These are phyloP conservation scores for Hypoxylon sp. DNA, from an alignment of 2,329 filamentous ascomycete species.

Conservation along the genomic window DNA sequence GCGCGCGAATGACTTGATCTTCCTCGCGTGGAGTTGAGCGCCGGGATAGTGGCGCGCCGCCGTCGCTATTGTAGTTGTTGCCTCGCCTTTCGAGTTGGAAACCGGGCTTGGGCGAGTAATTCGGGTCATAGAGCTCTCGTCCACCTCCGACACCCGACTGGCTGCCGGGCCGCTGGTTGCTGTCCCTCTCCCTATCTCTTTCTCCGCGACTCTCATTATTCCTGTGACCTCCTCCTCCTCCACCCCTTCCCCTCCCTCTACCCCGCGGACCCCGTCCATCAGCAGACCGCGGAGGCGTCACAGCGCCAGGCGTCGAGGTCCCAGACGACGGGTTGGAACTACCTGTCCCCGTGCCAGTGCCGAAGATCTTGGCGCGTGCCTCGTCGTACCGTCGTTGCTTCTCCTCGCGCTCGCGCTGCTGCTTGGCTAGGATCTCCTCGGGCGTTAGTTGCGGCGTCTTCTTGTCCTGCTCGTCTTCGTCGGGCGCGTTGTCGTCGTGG, in stretches of 20 bases:
- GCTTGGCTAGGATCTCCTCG: slow-evolving; percentile 82
- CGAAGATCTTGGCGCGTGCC: slow-evolving; percentile 88
- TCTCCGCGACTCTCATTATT: slow-evolving; percentile 51
- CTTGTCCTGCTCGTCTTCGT: slow-evolving; percentile 76
- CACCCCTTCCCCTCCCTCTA: slow-evolving; percentile 59
- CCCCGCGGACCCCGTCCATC: slow-evolving; percentile 65
- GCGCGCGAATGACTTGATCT: slow-evolving; percentile 78
- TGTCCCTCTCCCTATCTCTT: slow-evolving; percentile 41
- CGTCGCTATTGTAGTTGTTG: slow-evolving; percentile 50
- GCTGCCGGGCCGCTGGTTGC: slow-evolving; percentile 49
- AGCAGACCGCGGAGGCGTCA: slow-evolving; percentile 68
- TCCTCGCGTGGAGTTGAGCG: slow-evolving; percentile 67
- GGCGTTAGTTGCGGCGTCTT: slow-evolving; percentile 72
- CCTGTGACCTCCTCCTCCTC: slow-evolving; percentile 53
- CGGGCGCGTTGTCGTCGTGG: slow-evolving; percentile 63
- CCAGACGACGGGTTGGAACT: slow-evolving; percentile 63
- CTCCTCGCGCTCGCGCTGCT: slow-evolving; percentile 85
- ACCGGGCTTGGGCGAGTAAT: slow-evolving; percentile 74
- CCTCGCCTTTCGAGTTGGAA: slow-evolving; percentile 61
- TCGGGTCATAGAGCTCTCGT: slow-evolving; percentile 83
- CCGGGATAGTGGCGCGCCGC: slow-evolving; percentile 55
- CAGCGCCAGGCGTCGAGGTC: slow-evolving; percentile 71
- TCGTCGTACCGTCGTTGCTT: slow-evolving; percentile 93
- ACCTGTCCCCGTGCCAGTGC: slow-evolving; percentile 54
- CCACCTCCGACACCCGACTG: slow-evolving; percentile 54